Evolutionary conservation across 495 filamentous ascomycete genomes (phyloP), one percentile per base, ranked within the genome.

Genomic region (Lophiostoma macrostomum): DNA sequence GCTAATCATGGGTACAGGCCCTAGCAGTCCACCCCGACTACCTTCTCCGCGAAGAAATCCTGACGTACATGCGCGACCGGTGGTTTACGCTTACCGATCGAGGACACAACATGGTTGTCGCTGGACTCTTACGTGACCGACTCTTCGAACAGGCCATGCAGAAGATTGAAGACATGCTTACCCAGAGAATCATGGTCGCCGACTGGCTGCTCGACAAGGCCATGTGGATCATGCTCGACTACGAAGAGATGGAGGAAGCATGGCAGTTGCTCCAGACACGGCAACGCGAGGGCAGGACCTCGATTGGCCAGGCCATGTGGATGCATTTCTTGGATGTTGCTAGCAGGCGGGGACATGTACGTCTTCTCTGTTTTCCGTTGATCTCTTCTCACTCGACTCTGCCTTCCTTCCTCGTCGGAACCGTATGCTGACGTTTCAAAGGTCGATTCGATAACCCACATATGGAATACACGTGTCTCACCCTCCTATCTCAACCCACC

Each of bases 21-120:
- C 79, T 91, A 19, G 81, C 88, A 12, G 80, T 94, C 19, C 90
- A 96, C 67, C 90, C 91, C 0, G 84, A 96, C 67, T 90, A 93
- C 56, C 35, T 90, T 1, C 73, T 90, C 10, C 83, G 90, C 19
- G 73, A 76, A 29, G 73, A 84, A 25, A 73, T 95, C n/a, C 68
- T 97, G 20, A 81, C 81, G 18, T 70, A 80, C 34, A 85, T 91
- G 77, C 78, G 79, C 62, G 74, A 80, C 50, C 70, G 82, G 53
- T 93, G 87, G 85, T 78, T 87, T 35, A 69, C 72, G 1, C 65
- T 94, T 20, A 81, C 76, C 5, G 73, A 74, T 7, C 74, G 80
- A 18, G 88, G 82, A 13, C 82, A 76, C 71, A 76, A 83, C 63
- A 78, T 80, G 65, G 76, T 95, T 28, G 79, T 84, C 4, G 71